Base-by-base conservation (phyloP, 768 basidiomycete genomes). In the Xerocomus spinulosus region DNA sequence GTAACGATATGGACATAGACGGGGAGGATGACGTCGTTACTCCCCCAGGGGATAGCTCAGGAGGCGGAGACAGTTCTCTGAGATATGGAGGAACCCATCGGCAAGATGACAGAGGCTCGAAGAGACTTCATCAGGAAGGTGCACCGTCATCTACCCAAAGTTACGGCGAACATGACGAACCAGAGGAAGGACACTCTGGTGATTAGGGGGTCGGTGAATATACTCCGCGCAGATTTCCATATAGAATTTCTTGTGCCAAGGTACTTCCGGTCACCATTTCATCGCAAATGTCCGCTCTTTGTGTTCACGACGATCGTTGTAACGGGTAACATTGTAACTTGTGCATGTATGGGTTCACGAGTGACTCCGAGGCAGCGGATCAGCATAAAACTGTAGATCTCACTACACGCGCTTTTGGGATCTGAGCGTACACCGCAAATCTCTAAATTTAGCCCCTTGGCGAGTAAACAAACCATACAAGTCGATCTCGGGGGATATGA, bases 1-100 rank as follows among this genome's bases (percentile, higher is more conserved):
- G 80, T 50, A 75, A 76, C 42, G 83, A 85, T 45, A 80, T 83
- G 80, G 83, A 85, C 34, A 70, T 77, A 40, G 81, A 82, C 46
- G 77, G 68, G 38, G 77, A 76, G 24, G 71, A 76, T 68, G 77
- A 78, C 62, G 72, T 68, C 53, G 69, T 45, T 46, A 62, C 67
- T 18, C 65, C 56, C 50, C 59, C 52, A 20, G 63, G 56, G 40
- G 58, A 55, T 51, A 59, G 48, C 49, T 61, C 55, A 64, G 62
- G 54, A 52, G 60, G 51, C 42, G 59, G 62, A 44, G 66, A 61
- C 46, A 58, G 58, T 44, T 49, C 59, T 26, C 49, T 62, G 52
- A 63, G 58, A 48, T 78, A 73, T 51, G 61, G 56, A 21, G 65
- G 66, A 49, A 68, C 59, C 38, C 66, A 72, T 58, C 62, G 69